These are phyloP conservation scores for Flaveria bidentis DNA, from an alignment of 129 eudicot species.

Conservation along the genomic window DNA sequence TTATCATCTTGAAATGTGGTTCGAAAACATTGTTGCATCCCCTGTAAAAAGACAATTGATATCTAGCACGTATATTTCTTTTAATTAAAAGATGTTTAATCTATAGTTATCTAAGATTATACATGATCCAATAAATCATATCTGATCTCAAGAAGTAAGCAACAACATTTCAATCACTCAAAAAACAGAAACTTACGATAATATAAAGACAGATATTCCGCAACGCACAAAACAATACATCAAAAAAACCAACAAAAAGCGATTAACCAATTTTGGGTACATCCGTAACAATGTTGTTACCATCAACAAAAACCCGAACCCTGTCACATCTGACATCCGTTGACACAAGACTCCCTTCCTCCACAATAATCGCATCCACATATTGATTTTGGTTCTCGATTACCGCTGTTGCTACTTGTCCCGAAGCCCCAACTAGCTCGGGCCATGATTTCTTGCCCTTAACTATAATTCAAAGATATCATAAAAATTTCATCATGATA, in stretches of 20 bases:
- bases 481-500: not conserved
- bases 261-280: constrained; percentile 39
- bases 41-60: not conserved
- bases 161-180: not conserved
- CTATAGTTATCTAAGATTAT: not conserved
- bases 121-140: not conserved
- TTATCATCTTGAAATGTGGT: not conserved
- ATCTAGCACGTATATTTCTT: not conserved
- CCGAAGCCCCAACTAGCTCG: constrained; percentile 28
- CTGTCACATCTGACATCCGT: constrained; percentile 27
- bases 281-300: constrained; percentile 18
- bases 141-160: not conserved
- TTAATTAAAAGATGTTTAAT: not conserved
- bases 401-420: constrained; percentile 19
- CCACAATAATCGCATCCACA: constrained; percentile 32
- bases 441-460: constrained; percentile 43
- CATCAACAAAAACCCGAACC: constrained; percentile 39
- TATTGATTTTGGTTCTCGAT: constrained; percentile 30
- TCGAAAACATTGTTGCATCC: not conserved
- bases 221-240: not conserved
- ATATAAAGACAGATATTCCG: not conserved
- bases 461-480: constrained; percentile 7
- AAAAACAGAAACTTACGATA: not conserved
- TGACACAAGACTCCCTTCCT: constrained; percentile 28
- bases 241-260: not conserved